Evolutionary conservation across 2,329 filamentous ascomycete genomes (phyloP).

Genomic region (Arthrobotrys sphaeroides): DNA sequence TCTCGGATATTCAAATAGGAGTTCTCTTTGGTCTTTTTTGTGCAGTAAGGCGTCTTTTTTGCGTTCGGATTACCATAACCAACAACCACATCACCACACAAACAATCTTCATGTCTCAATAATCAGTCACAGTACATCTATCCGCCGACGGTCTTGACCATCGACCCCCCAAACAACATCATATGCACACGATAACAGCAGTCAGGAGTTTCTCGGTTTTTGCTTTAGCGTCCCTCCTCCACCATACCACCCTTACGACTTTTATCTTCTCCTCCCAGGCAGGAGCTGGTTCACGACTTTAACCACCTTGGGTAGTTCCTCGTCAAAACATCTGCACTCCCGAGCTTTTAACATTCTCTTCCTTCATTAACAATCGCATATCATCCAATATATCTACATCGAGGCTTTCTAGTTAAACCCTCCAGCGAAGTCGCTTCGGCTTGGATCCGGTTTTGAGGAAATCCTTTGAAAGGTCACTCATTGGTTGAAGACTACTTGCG

Average conservation of each 20-base stretch:
- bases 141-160: constrained; percentile 59
- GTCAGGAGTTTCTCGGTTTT: constrained; percentile 54
- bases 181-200: constrained; percentile 56
- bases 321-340: constrained; percentile 34
- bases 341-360: constrained; percentile 48
- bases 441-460: constrained; percentile 49
- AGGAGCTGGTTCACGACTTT: constrained; percentile 55
- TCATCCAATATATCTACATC: constrained; percentile 8
- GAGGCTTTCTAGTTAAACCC: constrained; percentile 7
- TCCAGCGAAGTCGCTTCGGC: constrained; percentile 48
- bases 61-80: constrained; percentile 48
- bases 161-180: constrained; percentile 59
- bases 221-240: constrained; percentile 54
- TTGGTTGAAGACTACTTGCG: constrained; percentile 46
- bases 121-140: constrained; percentile 55
- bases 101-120: constrained; percentile 53
- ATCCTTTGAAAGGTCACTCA: constrained; percentile 45
- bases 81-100: constrained; percentile 35
- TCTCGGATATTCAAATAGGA: constrained; percentile 37
- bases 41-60: constrained; percentile 44
- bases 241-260: constrained; percentile 56
- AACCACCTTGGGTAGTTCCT: constrained; percentile 50
- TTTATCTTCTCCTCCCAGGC: constrained; percentile 55
- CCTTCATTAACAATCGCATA: constrained; percentile 38
- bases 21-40: constrained; percentile 49